Percentiles rank a stretch among this genome's conserved stretches.
Conservation (phyloP, 2,329 filamentous ascomycete genomes). For the Aspergillus sp. region DNA sequence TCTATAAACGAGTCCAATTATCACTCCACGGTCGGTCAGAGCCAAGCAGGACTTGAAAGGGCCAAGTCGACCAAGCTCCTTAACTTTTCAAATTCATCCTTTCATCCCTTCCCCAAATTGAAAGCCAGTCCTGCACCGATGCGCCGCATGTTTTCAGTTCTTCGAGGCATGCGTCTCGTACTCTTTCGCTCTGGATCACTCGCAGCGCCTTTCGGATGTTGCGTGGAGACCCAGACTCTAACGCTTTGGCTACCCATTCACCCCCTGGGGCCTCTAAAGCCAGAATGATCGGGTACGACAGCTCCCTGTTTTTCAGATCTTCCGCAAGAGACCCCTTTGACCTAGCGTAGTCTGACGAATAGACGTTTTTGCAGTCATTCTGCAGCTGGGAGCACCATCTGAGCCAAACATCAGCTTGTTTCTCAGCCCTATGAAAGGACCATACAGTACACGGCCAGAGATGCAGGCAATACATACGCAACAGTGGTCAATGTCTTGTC, state of each 20-base stretch:
- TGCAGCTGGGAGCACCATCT: constrained; percentile 25
- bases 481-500: constrained; percentile 18
- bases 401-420: background rate
- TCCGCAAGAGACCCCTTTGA: constrained; percentile 20
- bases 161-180: constrained; percentile 13
- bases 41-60: too few relatives aligned
- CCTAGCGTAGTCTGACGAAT: constrained; percentile 23
- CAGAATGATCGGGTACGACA: constrained; percentile 21
- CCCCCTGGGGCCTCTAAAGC: constrained; percentile 18
- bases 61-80: background rate
- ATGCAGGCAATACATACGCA: constrained; percentile 11
- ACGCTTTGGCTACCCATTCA: constrained; percentile 14
- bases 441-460: too few relatives aligned
- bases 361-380: constrained; percentile 26
- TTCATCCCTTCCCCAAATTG: constrained; percentile 26
- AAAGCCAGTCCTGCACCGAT: constrained; percentile 21
- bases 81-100: constrained; percentile 21
- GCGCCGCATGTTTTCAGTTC: constrained; percentile 15
- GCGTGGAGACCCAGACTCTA: constrained; percentile 14
- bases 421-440: background rate
- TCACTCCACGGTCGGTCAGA: too few relatives aligned
- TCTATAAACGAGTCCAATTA: background rate
- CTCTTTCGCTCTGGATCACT: constrained; percentile 17
- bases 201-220: constrained; percentile 17
- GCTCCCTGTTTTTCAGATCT: constrained; percentile 21